Conservation (phyloP, 345 rosid species). For the Gossypium anomalum region DNA sequence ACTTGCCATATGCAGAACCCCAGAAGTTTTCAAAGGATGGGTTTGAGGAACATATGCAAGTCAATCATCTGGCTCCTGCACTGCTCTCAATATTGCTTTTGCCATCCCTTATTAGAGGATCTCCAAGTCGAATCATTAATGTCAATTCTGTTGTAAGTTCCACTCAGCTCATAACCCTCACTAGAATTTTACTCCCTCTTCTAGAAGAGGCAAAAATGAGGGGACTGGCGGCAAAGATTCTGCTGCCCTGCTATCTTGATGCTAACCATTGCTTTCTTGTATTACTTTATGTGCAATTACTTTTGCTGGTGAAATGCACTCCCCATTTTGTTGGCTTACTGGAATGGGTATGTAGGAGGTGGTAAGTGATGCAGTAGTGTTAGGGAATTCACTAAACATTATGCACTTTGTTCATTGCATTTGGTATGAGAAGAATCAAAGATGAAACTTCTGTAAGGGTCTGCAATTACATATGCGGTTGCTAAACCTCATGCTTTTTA, state of each 20-base stretch:
- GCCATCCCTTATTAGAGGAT: constrained; percentile 89
- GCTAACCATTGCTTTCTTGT: background rate
- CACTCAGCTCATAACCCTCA: background rate
- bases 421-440: background rate
- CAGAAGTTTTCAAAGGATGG: constrained; percentile 90
- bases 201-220: background rate
- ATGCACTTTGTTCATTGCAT: background rate
- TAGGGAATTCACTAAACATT: background rate
- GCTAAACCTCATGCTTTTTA: background rate
- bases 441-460: background rate
- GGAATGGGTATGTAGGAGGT: background rate
- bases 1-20: constrained; percentile 46
- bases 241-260: background rate
- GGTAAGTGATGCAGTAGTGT: background rate
- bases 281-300: background rate
- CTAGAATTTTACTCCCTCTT: background rate
- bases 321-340: background rate
- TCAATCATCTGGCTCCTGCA: constrained; percentile 94
- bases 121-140: constrained; percentile 90
- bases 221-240: background rate
- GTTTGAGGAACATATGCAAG: constrained; percentile 95
- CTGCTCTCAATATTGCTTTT: constrained; percentile 78
- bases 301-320: background rate
- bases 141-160: constrained; percentile 94
- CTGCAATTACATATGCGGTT: background rate